Base-by-base conservation (phyloP, 257 asterid genomes). In the Solanum chiquidenum region DNA sequence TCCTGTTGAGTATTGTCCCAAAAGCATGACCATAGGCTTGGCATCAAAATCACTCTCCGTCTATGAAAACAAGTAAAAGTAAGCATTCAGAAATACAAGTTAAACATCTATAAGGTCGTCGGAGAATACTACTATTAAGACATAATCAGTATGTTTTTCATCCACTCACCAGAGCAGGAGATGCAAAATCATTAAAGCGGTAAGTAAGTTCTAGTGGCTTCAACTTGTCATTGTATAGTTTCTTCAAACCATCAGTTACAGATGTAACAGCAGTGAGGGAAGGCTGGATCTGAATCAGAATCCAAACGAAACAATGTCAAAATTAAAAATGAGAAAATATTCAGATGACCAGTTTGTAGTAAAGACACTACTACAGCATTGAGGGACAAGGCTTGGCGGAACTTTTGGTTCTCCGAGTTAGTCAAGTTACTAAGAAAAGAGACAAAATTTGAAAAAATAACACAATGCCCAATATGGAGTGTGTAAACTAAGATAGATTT, bases 1-100 rank as follows among this genome's bases (percentile, higher is more conserved):
- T 71, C 98, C 99, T 3, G 99, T 97, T 86, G 99, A 97, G 91
- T 97, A 97, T 79, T 97, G 99, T 84, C 99, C 99, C 98, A 97
- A 86, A 89, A 97, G 99, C 99, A 95, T 97, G 90, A 97, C 98
- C 98, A 95, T 95, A 21, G 99, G 99, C 85, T 95, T 97, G 89
- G 99, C 96, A 86, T 96, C 98, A 90, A 95, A 97, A 90, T 97
- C 99, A 14, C 98, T 97, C 71, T 84, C 90, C 21, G 98, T 95
- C 99, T 97, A 71, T 85, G 86, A 88, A 46, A 83, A 37, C 89
- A 84, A 29, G 55, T 37, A 46, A 68, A 29, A 40, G 79, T 68
- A n/a, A 25, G 18, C 37, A 82, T 33, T 66, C 33, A 58, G n/a
- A 83, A 31, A 40, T 27, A 77, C 37, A 25, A 82, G 44, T 64